These are phyloP conservation scores for Paxillus involutus DNA, from an alignment of 768 basidiomycete species.

Conservation along the genomic window DNA sequence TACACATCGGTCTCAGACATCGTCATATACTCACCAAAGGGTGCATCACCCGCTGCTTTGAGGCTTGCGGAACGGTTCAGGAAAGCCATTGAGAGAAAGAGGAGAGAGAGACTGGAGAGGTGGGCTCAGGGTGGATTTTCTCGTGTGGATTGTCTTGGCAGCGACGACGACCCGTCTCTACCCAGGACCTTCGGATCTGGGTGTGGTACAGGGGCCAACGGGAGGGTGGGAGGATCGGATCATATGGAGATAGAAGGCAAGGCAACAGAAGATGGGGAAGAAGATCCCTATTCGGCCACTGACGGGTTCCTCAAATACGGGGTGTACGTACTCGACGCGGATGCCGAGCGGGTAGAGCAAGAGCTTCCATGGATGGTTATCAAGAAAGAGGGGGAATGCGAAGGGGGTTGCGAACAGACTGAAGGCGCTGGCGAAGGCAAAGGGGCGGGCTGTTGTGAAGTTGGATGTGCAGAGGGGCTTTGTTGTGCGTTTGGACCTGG, in stretches of 20 bases:
- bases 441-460: background rate
- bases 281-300: constrained; percentile 21
- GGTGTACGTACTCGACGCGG: constrained; percentile 31
- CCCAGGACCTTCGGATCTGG: background rate
- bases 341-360: constrained; percentile 23
- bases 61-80: constrained; percentile 66
- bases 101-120: constrained; percentile 42
- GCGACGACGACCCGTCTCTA: too few relatives aligned
- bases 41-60: constrained; percentile 51
- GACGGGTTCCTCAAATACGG: constrained; percentile 31
- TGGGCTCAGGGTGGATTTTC: constrained; percentile 18
- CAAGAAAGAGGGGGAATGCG: constrained; percentile 27
- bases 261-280: constrained; percentile 4
- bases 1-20: constrained; percentile 89
- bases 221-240: background rate
- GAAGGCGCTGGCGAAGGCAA: constrained; percentile 19
- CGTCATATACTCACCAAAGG: constrained; percentile 80
- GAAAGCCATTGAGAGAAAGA: constrained; percentile 59
- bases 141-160: too few relatives aligned
- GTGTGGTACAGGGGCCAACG: background rate
- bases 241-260: background rate
- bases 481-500: background rate
- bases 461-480: background rate
- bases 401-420: constrained; percentile 18
- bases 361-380: constrained; percentile 29